Evolutionary conservation across 177 flowering plant species (phyloP), one percentile per base, ranked within the genome.

Genomic region (Vitis hybrid): DNA sequence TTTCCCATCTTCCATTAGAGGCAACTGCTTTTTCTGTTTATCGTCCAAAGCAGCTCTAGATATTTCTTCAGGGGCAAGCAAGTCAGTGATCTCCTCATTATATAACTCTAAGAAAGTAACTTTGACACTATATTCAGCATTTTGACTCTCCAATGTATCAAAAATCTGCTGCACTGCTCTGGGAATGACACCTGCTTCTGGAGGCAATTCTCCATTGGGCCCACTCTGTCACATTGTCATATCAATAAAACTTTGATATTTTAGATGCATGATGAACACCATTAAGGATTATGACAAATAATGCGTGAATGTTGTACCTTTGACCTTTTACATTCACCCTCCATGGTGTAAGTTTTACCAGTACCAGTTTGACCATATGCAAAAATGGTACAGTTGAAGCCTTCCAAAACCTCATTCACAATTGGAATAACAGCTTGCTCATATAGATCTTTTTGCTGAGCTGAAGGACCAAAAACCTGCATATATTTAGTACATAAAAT

Each of bases 331-430:
- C 97, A 88, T 74, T 92, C 99, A 19, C 99, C 99, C 79, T 96
- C 99, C 99, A 94, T 94, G 6, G 99, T 96, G 75, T 83, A 96
- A 0, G 98, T 96, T 78, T 96, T 94, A 40, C 99, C 99, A 0
- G 99, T 96, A 23, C 99, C 99, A 62, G 99, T 96, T 77, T 96
- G 98, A 2, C 99, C 99, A 86, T 96, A 96, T 3, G 98, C 99
- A 84, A 95, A 95, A 58, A 95, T 93, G 18, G 98, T 95, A 79
- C 99, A 95, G 67, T 95, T 95, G 64, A 93, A 95, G 23, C 99
- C 98, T 68, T 95, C 99, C 48, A 95, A 70, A 5, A 95, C 99
- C 76, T 95, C 99, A 80, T 91, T 82, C 1, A 95, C 99, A 74
- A 93, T 93, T 4, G 98, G 98, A 55, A 89, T 72, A n/a, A 95